These are phyloP conservation scores for Cokeromyces recurvatus DNA, from an alignment of 371 early-diverging fungal species.

Conservation along the genomic window DNA sequence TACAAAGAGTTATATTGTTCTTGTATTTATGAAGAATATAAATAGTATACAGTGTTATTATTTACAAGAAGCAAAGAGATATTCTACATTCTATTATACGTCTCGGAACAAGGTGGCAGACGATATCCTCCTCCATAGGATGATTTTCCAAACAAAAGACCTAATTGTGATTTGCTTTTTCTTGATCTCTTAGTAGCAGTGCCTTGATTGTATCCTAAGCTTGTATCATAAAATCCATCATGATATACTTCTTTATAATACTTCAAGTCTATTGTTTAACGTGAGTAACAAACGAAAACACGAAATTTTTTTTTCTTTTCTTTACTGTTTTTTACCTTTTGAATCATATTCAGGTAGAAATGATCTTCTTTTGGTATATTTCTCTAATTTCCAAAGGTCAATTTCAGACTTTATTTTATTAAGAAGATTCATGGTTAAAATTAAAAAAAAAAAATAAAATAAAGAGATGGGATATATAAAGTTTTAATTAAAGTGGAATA, in stretches of 20 bases:
- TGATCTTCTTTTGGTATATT: conserved; percentile 15
- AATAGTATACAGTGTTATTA: too few relatives aligned
- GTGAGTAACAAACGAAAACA: background rate
- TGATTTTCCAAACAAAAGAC: too few relatives aligned
- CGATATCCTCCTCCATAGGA: too few relatives aligned
- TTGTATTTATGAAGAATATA: too few relatives aligned
- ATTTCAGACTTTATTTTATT: conserved; percentile 4
- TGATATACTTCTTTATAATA: conserved; percentile 5
- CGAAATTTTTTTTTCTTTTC: background rate
- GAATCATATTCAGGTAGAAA: conserved; percentile 8
- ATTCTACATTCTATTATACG: background rate
- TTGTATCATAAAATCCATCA: background rate
- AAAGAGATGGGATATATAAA: too few relatives aligned
- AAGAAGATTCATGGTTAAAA: conserved; percentile 1
- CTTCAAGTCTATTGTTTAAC: background rate
- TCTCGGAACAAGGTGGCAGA: background rate
- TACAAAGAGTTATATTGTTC: too few relatives aligned
- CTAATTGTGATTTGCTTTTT: background rate
- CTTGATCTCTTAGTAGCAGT: conserved; percentile 8
- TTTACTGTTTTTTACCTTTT: conserved; percentile 8
- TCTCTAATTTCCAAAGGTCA: conserved; percentile 4
- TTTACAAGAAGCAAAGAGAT: background rate
- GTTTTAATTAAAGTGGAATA: too few relatives aligned
- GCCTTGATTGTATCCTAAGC: background rate
- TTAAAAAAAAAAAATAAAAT: background rate